These are phyloP conservation scores for Dentipellis fragilis DNA, from an alignment of 768 basidiomycete species.

Conservation along the genomic window DNA sequence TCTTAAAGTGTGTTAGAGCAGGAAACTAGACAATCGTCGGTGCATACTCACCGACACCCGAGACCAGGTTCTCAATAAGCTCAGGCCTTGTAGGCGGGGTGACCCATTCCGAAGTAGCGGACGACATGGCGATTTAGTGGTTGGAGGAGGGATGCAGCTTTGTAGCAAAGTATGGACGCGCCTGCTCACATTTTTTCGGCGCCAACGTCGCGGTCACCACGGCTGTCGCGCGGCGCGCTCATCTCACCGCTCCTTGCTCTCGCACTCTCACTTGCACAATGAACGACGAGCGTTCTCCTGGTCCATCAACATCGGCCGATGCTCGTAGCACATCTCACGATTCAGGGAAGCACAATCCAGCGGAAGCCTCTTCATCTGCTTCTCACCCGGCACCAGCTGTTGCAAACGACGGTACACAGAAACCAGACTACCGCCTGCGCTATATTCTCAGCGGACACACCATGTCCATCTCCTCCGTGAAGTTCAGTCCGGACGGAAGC, in stretches of 20 bases:
- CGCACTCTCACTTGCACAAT: too few species aligned
- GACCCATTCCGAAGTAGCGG: conserved; percentile 52
- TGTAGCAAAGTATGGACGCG: too few species aligned
- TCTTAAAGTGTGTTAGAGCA: conserved; percentile 35
- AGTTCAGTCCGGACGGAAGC: conserved; percentile 81
- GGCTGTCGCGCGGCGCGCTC: too few species aligned
- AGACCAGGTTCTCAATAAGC: conserved; percentile 84
- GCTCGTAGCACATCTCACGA: too few species aligned
- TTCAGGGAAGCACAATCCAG: background rate
- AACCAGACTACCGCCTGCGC: conserved; percentile 46
- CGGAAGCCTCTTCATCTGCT: background rate
- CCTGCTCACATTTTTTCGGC: too few species aligned
- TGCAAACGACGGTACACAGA: conserved; percentile 2
- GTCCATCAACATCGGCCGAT: background rate
- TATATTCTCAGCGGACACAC: conserved; percentile 76
- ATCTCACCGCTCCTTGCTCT: too few species aligned
- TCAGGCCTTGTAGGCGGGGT: conserved; percentile 72
- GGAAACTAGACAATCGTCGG: background rate
- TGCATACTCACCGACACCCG: conserved; percentile 65
- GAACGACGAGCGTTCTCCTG: background rate
- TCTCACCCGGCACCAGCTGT: background rate
- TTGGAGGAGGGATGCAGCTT: background rate
- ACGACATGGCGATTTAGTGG: conserved; percentile 27
- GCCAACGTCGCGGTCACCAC: too few species aligned
- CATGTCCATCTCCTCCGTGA: conserved; percentile 71